phyloP scores from a whole-genome alignment of 2,329 filamentous ascomycete species.

The Colletotrichum tofieldiae region DNA sequence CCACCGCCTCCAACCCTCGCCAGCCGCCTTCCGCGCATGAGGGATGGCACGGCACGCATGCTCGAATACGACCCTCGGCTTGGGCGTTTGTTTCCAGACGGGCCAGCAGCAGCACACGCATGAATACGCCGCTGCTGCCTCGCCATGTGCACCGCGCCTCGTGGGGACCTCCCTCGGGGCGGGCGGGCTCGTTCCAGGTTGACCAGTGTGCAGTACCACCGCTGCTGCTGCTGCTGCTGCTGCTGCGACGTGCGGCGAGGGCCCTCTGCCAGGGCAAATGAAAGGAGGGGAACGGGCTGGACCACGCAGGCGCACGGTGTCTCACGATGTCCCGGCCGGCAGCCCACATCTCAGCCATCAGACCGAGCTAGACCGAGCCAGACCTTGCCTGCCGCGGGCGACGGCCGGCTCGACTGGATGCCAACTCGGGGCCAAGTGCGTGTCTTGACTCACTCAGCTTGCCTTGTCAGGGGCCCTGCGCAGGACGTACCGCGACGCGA shows the following conservation, averaged over 20 bases:
- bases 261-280: not conserved
- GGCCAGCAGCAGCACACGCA: not conserved
- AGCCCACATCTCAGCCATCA: slow-evolving; percentile 30
- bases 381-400: not conserved
- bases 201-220: not conserved
- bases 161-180: too few species aligned
- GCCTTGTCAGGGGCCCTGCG: not conserved
- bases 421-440: not conserved
- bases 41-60: not conserved
- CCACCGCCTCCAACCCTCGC: slow-evolving; percentile 3
- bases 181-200: not conserved
- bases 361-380: slow-evolving; percentile 13
- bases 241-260: not conserved
- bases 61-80: not conserved
- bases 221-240: not conserved
- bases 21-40: slow-evolving; percentile 5
- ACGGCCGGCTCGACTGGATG: not conserved
- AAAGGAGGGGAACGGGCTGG: not conserved
- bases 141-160: not conserved
- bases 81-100: not conserved
- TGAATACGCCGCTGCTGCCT: not conserved
- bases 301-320: not conserved
- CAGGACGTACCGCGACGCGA: not conserved
- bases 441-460: not conserved
- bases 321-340: slow-evolving; percentile 18